Evolutionary conservation across 805 yeast genomes (phyloP).

Genomic region (Starmera amethionina): DNA sequence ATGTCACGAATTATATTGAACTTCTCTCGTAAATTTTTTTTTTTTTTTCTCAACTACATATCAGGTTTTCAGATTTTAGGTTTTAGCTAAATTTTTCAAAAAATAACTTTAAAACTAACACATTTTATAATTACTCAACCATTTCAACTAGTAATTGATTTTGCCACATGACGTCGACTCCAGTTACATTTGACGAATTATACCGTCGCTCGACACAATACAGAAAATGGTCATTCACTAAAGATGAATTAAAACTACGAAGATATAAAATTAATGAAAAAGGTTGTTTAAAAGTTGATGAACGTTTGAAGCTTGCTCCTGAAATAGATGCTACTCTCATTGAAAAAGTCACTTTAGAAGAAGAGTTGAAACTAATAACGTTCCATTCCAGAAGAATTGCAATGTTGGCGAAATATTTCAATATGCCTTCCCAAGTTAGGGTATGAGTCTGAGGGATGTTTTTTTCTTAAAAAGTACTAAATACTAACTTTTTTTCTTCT

Average conservation of each 20-base stretch:
- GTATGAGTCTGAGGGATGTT: conserved; percentile 13
- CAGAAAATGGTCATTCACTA: conserved; percentile 75
- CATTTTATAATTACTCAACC: too few relatives aligned
- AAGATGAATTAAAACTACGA: conserved; percentile 39
- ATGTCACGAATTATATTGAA: conserved; percentile 2
- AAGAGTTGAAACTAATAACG: conserved; percentile 57
- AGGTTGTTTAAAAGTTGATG: conserved; percentile 32
- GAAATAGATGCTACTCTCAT: conserved; percentile 22
- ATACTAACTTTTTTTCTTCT: background rate
- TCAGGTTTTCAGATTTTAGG: too few relatives aligned
- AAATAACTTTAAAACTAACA: too few relatives aligned
- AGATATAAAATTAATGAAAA: conserved; percentile 42
- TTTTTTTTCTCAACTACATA: too few relatives aligned
- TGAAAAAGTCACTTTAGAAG: conserved; percentile 45
- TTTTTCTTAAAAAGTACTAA: background rate
- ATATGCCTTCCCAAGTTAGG: conserved; percentile 79
- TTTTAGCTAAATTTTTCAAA: too few relatives aligned
- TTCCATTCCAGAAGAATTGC: conserved; percentile 67
- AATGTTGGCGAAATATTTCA: conserved; percentile 60
- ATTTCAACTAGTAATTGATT: too few relatives aligned
- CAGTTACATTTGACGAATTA: conserved; percentile 72
- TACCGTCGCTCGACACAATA: conserved; percentile 84
- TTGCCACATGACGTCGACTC: conserved; percentile 10
- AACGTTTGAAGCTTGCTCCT: conserved; percentile 21
- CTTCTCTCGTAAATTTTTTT: too few relatives aligned